Evolutionary conservation across 1,139 yeast species (phyloP), one percentile per base, ranked within the genome.

Genomic region (Sugiyamaella grinbergsii): DNA sequence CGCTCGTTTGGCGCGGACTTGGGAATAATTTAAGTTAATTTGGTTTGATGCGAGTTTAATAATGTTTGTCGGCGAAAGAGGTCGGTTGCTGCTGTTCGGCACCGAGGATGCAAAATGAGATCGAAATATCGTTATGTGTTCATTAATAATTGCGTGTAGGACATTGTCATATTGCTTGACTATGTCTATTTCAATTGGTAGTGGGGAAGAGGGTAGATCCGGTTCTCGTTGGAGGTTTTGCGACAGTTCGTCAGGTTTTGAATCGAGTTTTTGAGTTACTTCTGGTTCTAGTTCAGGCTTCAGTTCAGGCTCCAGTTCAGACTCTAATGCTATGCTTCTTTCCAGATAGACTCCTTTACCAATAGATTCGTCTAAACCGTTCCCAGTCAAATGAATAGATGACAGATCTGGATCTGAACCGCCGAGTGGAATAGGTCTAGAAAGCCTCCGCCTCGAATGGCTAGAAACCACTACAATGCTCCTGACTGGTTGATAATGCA

Each of bases 91-190:
- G 39, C 4, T 7, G 32, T 1, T 18, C 7, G 1, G n/a, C 2
- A 20, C 11, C 4, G 23, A 8, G 15, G 23, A 23, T 32, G 36
- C 46, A 43, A 50, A 50, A 36, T 50, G 45, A 2, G 28, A 10
- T 22, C 37, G 23, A 26, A 47, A 37, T 3, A 42, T 37, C 2
- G 31, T 37, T 18, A 37, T 22, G 22, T 52, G 47, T 20, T 54
- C 57, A 10, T 39, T 23, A 3, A 53, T 49, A 6, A 54, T 53
- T 16, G 31, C 31, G 20, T 39, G 16, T 10, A 54, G 15, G 13
- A 48, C 38, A 15, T 41, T 41, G 43, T 54, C 51, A 24, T 54
- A 55, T 33, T 45, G 40, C 4, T 37, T 20, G n/a, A 28, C 23
- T 13, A 50, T 42, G 22, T 49, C 43, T 20, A 49, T 32, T 31